A percentile compares a stretch with the other conserved stretches of the same genome.
Evolutionary conservation across 495 filamentous ascomycete species (phyloP).

Genomic region (Thermochaetoides thermophila): DNA sequence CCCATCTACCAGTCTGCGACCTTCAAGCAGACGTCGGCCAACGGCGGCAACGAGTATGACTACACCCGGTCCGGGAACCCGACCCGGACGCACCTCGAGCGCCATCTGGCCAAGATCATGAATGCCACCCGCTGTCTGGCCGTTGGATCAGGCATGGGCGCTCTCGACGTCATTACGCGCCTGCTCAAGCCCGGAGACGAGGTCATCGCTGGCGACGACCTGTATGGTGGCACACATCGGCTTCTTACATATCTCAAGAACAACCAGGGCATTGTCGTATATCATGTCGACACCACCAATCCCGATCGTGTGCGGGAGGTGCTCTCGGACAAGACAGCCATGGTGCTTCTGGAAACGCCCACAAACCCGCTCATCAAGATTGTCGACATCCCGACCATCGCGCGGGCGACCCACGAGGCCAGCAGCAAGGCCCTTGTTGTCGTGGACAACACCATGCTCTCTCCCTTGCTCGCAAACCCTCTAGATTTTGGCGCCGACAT

Average conservation of each 20-base stretch:
- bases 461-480: slow-evolving; percentile 79
- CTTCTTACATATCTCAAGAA: slow-evolving; percentile 81
- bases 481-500: slow-evolving; percentile 90
- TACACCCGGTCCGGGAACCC: slow-evolving; percentile 96
- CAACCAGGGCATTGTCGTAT: slow-evolving; percentile 77
- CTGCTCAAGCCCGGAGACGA: slow-evolving; percentile 87
- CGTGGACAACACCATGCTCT: slow-evolving; percentile 98
- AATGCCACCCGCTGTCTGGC: slow-evolving; percentile 78
- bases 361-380: slow-evolving; percentile 98
- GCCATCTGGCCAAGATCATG: slow-evolving; percentile 98
- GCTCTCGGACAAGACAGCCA: slow-evolving; percentile 65
- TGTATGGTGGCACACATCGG: slow-evolving; percentile 92
- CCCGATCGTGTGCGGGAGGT: slow-evolving; percentile 51
- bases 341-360: slow-evolving; percentile 92
- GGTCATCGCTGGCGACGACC: slow-evolving; percentile 89
- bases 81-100: slow-evolving; percentile 87
- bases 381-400: slow-evolving; percentile 72
- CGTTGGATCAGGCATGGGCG: slow-evolving; percentile 92
- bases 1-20: slow-evolving; percentile 98
- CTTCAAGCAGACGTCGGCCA: slow-evolving; percentile 80
- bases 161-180: slow-evolving; percentile 91
- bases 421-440: slow-evolving; percentile 74
- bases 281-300: slow-evolving; percentile 87
- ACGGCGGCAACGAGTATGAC: slow-evolving; percentile 79
- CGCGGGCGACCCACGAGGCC: slow-evolving; percentile 55